Conservation (phyloP, 495 filamentous ascomycete genomes). For the Hypoxylon cercidicola region DNA sequence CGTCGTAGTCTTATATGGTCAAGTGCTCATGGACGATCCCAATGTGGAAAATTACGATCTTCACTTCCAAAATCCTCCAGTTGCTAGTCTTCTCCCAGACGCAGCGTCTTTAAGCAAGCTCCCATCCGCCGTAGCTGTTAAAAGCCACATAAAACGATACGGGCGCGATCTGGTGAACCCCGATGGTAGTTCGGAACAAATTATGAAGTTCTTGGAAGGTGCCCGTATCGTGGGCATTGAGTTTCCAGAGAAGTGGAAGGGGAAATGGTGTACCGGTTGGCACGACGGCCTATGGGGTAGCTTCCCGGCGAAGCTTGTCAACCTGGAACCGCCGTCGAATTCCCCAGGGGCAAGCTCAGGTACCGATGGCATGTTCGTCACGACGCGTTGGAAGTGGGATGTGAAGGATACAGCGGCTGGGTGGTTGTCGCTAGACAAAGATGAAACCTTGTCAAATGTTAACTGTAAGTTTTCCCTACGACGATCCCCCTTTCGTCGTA, state of each 20-base stretch:
- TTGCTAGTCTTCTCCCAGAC: slow-evolving; percentile 47
- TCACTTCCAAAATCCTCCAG: slow-evolving; percentile 50
- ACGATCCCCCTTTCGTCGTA: background rate
- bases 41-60: slow-evolving; percentile 53
- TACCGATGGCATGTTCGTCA: slow-evolving; percentile 47
- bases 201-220: slow-evolving; percentile 57
- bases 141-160: slow-evolving; percentile 48
- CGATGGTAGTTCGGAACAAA: slow-evolving; percentile 47
- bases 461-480: slow-evolving; percentile 42
- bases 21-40: slow-evolving; percentile 29
- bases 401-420: slow-evolving; percentile 19
- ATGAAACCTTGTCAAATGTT: slow-evolving; percentile 55
- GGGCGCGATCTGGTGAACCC: slow-evolving; percentile 48
- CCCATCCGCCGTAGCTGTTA: slow-evolving; percentile 46
- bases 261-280: slow-evolving; percentile 57
- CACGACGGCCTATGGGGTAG: slow-evolving; percentile 57
- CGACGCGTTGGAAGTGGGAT: slow-evolving; percentile 58
- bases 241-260: slow-evolving; percentile 58
- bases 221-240: slow-evolving; percentile 55
- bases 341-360: slow-evolving; percentile 11
- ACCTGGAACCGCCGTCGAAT: slow-evolving; percentile 46
- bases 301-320: slow-evolving; percentile 53
- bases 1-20: slow-evolving; percentile 51
- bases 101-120: slow-evolving; percentile 40
- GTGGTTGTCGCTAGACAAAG: slow-evolving; percentile 57